phyloP scores from a whole-genome alignment of 2,329 filamentous ascomycete species.

The Fusarium nygamai region DNA sequence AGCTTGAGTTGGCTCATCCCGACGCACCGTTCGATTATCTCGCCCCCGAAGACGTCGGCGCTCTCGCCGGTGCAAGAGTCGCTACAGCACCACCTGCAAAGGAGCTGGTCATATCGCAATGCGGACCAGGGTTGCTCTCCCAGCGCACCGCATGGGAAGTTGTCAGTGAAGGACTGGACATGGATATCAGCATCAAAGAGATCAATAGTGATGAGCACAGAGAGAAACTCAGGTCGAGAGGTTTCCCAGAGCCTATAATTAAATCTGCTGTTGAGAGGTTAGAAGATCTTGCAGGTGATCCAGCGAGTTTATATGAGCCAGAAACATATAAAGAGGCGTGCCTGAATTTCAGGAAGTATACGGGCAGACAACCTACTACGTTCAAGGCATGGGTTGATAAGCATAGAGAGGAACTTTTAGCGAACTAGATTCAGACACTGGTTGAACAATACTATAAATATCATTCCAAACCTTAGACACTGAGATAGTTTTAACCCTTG shows the following conservation, averaged over 20 bases:
- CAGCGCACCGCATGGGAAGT: constrained; percentile 5
- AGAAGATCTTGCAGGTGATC: background rate
- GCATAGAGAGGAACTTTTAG: constrained; percentile 5
- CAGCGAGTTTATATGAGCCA: background rate
- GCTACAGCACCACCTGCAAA: background rate
- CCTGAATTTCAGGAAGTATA: constrained; percentile 11
- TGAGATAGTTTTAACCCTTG: background rate
- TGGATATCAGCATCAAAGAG: background rate
- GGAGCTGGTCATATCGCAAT: background rate
- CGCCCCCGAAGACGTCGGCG: constrained; percentile 16
- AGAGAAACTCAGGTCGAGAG: background rate
- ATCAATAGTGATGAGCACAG: background rate
- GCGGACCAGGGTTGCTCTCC: constrained; percentile 1
- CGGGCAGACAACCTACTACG: constrained; percentile 1
- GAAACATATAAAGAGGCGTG: background rate
- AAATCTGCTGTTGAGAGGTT: background rate
- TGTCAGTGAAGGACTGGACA: background rate
- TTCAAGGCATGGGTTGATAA: constrained; percentile 3
- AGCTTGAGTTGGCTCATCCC: background rate
- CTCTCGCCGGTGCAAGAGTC: background rate
- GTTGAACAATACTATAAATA: background rate
- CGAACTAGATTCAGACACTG: background rate
- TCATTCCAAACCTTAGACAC: background rate
- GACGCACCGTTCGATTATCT: constrained; percentile 13
- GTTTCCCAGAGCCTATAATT: background rate